These are phyloP conservation scores for Fraxinus pennsylvanica DNA, from an alignment of 257 asterid species.

Conservation along the genomic window DNA sequence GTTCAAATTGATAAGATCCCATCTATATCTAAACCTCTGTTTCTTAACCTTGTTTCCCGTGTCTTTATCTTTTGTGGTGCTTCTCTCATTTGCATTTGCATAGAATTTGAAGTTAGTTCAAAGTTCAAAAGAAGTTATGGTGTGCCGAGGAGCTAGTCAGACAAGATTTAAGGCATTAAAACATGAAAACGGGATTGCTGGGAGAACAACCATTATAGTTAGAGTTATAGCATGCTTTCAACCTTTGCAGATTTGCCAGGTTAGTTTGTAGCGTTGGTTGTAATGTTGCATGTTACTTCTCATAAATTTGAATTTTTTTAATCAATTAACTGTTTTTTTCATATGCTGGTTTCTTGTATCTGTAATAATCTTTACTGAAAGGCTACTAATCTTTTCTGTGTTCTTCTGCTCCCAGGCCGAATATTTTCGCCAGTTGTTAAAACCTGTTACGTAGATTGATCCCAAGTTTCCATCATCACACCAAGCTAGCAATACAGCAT, in stretches of 20 bases:
- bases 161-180: constrained; percentile 69
- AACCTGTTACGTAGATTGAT: constrained; percentile 83
- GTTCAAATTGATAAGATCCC: not conserved
- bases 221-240: constrained; percentile 85
- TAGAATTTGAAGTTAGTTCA: constrained; percentile 32
- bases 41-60: constrained; percentile 19
- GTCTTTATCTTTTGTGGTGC: constrained; percentile 21
- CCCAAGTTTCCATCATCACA: constrained; percentile 30
- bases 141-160: constrained; percentile 87
- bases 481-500: constrained; percentile 46
- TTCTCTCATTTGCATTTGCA: constrained; percentile 21
- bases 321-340: not conserved
- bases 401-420: constrained; percentile 57
- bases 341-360: not conserved
- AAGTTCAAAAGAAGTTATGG: constrained; percentile 71
- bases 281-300: not conserved
- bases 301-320: not conserved
- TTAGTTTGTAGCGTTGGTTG: constrained; percentile 29
- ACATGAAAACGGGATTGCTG: constrained; percentile 76
- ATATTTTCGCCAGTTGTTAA: constrained; percentile 86
- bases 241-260: constrained; percentile 84
- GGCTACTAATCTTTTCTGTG: constrained; percentile 20
- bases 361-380: not conserved
- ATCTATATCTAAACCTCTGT: constrained; percentile 17
- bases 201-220: constrained; percentile 67